Conservation (phyloP, 139 green algal genomes). For the Chlamydomonas sp. region DNA sequence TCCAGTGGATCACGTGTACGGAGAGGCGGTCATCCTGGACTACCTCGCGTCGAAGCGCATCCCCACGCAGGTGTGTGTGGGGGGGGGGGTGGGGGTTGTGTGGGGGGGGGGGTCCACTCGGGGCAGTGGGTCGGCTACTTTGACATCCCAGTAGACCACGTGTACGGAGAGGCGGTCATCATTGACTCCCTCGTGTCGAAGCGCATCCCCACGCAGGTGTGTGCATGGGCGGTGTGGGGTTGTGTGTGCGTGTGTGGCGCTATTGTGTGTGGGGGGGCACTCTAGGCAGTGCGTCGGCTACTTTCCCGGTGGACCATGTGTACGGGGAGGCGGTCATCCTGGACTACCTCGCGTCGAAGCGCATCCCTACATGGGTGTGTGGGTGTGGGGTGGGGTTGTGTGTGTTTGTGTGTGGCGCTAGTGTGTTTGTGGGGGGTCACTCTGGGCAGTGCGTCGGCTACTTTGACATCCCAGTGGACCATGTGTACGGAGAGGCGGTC, state of each 20-base stretch:
- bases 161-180: slow-evolving; percentile 83
- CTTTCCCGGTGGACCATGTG: slow-evolving; percentile 98
- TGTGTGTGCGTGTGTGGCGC: no score
- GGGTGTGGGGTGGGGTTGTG: no score
- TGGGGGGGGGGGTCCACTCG: no score
- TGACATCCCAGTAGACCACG: slow-evolving; percentile 99
- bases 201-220: slow-evolving; percentile 68
- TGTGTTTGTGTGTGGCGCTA: no score
- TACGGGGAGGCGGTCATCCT: slow-evolving; percentile 85
- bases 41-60: slow-evolving; percentile 97
- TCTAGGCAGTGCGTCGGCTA: slow-evolving; percentile 92
- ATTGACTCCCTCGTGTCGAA: slow-evolving; percentile 98
- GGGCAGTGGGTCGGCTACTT: slow-evolving; percentile 96
- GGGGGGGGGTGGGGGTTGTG: no score
- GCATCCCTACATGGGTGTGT: slow-evolving; percentile 69
- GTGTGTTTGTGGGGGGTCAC: slow-evolving; percentile 98
- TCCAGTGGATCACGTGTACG: slow-evolving; percentile 95
- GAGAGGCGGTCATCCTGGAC: slow-evolving; percentile 88
- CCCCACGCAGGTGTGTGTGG: no score
- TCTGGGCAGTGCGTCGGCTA: slow-evolving; percentile 91
- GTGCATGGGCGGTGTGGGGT: no score
- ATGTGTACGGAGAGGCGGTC: slow-evolving; percentile 85
- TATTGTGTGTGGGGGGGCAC: no score
- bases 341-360: slow-evolving; percentile 97
- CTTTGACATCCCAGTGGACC: slow-evolving; percentile 99